A percentile compares a stretch with the other conserved stretches of the same genome.
phyloP scores from a whole-genome alignment of 257 asterid species.

The Solanum corneliomulleri region DNA sequence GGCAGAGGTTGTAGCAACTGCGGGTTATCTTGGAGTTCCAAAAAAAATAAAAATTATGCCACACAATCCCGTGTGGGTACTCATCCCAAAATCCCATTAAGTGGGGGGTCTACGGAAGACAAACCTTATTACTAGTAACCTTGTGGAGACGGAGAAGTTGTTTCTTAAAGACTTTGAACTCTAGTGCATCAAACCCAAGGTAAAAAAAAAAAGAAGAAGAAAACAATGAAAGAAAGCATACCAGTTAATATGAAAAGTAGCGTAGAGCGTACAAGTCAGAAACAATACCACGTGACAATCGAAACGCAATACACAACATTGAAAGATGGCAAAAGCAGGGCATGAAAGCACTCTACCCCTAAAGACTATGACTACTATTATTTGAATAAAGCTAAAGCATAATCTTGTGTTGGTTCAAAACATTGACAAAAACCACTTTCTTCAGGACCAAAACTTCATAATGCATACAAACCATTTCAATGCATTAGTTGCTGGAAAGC shows the following conservation, averaged over 20 bases:
- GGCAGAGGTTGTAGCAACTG: no score
- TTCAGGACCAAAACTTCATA: neutral
- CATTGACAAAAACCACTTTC: neutral
- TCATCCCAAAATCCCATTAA: neutral
- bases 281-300: neutral
- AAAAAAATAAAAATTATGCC: no score
- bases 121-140: neutral
- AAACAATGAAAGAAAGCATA: no score
- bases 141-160: neutral
- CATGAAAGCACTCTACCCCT: neutral
- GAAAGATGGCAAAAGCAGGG: neutral
- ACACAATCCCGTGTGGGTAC: neutral
- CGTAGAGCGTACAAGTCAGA: neutral
- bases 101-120: neutral
- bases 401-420: neutral
- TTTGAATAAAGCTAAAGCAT: neutral
- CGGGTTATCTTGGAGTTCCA: no score
- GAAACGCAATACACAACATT: neutral
- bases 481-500: constrained; percentile 12
- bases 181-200: neutral
- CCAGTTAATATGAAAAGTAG: neutral
- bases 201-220: no score
- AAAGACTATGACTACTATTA: neutral
- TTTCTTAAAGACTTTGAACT: neutral
- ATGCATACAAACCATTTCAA: neutral